Base-by-base conservation (phyloP, 1,139 yeast species). In the Lodderomyces oxycetoniae region DNA sequence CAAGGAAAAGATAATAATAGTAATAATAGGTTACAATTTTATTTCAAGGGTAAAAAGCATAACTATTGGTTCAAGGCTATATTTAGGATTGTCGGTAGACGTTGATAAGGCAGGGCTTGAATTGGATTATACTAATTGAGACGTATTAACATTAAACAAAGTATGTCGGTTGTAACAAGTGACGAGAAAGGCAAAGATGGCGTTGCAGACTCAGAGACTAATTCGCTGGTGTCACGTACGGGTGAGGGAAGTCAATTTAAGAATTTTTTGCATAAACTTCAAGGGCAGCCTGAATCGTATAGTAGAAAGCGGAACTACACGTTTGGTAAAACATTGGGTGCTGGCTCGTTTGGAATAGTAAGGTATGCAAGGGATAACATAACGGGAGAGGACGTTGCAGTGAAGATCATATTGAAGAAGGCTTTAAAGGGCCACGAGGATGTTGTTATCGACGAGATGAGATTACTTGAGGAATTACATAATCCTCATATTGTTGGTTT, bases 301-400 rank as follows among this genome's bases (percentile, higher is more conserved):
- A 54, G 67, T 20, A 71, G 82, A 44, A 86, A 85, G 55, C 56
- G 68, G 29, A 67, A 71, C 41, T 86, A 83, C 50, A 69, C 76
- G 3, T 82, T 86, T 54, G 94, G 93, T 7, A 74, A 73, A 44
- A 83, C 93, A 0, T 61, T 88, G 12, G 96, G 96, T 5, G 95
- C 95, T 1, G 96, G 96, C 3, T 77, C 94, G 1, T 88, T 84
- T 62, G 96, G 96, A 22, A 81, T 86, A 14, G 96, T 88, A 4
- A 69, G 94, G 46, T 76, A 77, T 46, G 96, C 95, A 1, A 64
- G 79, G 31, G 71, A 74, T 47, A 61, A 64, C 39, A 57, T 59
- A 16, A 76, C 80, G 5, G 66, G 69, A 30, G 87, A 83, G 45
- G 79, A 83, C 38, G 95, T 86, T 13, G 96, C 96, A 1, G 77